Evolutionary conservation across 1,284 basidiomycete genomes (phyloP), one percentile per base, ranked within the genome.

Genomic region (Erythrobasidium hasegawianum): DNA sequence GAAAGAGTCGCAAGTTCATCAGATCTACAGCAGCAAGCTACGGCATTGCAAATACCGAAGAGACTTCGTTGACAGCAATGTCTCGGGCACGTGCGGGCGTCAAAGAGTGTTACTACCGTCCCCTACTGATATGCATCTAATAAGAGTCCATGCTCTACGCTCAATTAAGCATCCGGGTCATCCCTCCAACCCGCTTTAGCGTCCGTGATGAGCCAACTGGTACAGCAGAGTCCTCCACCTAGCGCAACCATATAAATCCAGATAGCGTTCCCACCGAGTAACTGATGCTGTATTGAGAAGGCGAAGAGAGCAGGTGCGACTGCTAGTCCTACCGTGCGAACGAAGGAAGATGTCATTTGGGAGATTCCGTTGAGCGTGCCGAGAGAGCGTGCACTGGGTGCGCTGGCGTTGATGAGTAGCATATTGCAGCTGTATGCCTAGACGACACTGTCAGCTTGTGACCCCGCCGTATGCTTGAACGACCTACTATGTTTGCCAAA

Each of bases 381-480:
- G 0, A 77, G 67, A 2, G 71, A 68, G 0, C 68, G 66, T 10
- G 67, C 69, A 1, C 68, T 71, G 1, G 76, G 76, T 1, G 75
- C 71, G 1, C 72, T 59, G n/a, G 69, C 68, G 20, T 71, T 77
- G 38, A 77, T 70, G 7, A 75, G 68, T 29, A 77, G 70, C 75
- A 77, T 76, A 57, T 74, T 75, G 66, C 68, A 70, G 10, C 69
- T 71, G 49, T 71, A 71, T 11, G 58, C 39, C 67, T 58, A 26
- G 39, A 52, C 24, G 49, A 13, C 27, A 49, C 24, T 22, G 56
- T 41, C 20, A 60, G 56, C 14, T 22, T 16, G 14, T 56, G 58
- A 50, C 27, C 9, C 8, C n/a, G 2, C 33, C 45, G 27, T 53
- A 27, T 27, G 40, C 39, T 33, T 45, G 18, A 18, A 1, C 9